phyloP scores from a whole-genome alignment of 371 early-diverging fungal species.

The Zychaea mexicana region DNA sequence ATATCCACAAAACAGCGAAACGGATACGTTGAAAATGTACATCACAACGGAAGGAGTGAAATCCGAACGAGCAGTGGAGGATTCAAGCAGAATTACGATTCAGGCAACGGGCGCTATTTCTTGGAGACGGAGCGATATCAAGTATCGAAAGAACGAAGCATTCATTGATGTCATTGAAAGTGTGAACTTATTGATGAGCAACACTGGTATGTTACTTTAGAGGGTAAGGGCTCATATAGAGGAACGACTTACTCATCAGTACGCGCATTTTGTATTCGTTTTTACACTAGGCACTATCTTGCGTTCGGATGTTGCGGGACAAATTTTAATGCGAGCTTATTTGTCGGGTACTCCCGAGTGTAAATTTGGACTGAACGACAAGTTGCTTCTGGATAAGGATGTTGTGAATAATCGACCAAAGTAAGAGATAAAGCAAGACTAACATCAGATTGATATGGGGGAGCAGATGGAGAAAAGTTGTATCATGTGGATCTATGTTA shows the following conservation, averaged over 20 bases:
- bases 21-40: constrained; percentile 86
- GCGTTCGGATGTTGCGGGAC: constrained; percentile 81
- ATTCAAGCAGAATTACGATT: constrained; percentile 83
- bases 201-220: constrained; percentile 49
- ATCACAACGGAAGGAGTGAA: constrained; percentile 89
- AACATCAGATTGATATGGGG: too few relatives aligned
- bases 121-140: constrained; percentile 88
- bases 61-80: constrained; percentile 74
- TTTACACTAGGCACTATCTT: constrained; percentile 64
- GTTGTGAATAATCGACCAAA: constrained; percentile 36
- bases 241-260: too few relatives aligned
- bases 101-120: constrained; percentile 91
- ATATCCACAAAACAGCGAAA: constrained; percentile 89
- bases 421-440: too few relatives aligned
- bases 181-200: constrained; percentile 83
- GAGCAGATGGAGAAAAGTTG: background rate
- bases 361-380: constrained; percentile 91
- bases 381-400: constrained; percentile 77
- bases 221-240: constrained; percentile 1
- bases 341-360: constrained; percentile 98
- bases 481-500: background rate
- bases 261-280: too few relatives aligned
- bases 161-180: constrained; percentile 91
- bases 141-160: constrained; percentile 89
- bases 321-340: constrained; percentile 93